These are phyloP conservation scores for Metschnikowia orientalis DNA, from an alignment of 805 yeast species.

Conservation along the genomic window DNA sequence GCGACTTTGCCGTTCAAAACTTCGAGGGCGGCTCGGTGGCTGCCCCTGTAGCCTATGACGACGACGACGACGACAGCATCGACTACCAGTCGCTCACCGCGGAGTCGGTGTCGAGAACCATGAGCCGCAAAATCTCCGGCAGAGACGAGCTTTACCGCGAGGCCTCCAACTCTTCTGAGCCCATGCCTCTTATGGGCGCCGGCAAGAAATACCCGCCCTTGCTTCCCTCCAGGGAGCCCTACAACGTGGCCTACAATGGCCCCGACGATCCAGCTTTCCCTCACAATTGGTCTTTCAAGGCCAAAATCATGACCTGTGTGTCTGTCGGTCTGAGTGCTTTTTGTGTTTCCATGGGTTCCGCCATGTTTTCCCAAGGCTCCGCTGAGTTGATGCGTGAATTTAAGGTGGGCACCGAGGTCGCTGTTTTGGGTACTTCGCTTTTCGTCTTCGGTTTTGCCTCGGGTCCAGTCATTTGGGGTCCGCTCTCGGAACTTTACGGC, in stretches of 20 bases:
- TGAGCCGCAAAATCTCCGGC: constrained; percentile 22
- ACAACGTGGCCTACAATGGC: constrained; percentile 71
- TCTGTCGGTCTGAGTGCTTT: constrained; percentile 32
- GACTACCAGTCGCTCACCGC: constrained; percentile 13
- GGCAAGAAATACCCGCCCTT: constrained; percentile 59
- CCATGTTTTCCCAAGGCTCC: constrained; percentile 69
- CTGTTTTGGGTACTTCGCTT: constrained; percentile 69
- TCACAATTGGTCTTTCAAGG: constrained; percentile 59
- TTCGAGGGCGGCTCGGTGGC: constrained; percentile 9
- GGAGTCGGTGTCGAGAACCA: constrained; percentile 13
- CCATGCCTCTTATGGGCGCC: constrained; percentile 57
- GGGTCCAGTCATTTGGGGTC: constrained; percentile 91
- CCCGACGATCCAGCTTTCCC: constrained; percentile 78
- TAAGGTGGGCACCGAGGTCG: constrained; percentile 63
- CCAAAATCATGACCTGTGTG: constrained; percentile 22
- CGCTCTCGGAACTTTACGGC: constrained; percentile 74
- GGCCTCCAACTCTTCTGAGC: constrained; percentile 25
- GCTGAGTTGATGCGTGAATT: constrained; percentile 45
- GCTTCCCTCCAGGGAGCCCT: constrained; percentile 51
- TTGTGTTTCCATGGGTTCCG: constrained; percentile 64
- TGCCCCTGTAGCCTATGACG: not conserved
- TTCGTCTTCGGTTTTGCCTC: constrained; percentile 92
- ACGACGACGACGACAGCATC: constrained; percentile 3
- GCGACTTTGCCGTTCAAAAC: constrained; percentile 8
- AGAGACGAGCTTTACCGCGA: constrained; percentile 25